Evolutionary conservation across 345 rosid species (phyloP), one percentile per base, ranked within the genome.

Genomic region (Acer negundo): DNA sequence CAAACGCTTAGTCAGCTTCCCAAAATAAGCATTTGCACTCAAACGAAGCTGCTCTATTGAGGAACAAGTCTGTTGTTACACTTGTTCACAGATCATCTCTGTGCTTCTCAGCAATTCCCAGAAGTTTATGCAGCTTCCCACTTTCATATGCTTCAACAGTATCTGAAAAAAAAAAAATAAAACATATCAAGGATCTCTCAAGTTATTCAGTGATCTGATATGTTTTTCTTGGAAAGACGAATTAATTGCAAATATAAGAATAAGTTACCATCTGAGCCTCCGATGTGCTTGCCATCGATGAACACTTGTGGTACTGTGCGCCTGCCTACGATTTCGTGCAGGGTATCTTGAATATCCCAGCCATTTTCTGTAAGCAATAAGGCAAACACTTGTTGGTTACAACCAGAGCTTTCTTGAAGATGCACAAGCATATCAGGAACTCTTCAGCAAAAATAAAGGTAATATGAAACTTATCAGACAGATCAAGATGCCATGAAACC

Each of bases 251-350:
- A 31, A 49, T 47, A 35, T 20, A 53, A 69, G 56, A 73, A 7
- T 19, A 61, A 70, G 81, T 86, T 85, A 92, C 98, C 98, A 46
- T 93, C 99, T 47, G 98, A 93, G 75, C 98, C 98, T 66, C 99
- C 99, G 6, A 95, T 80, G 84, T 94, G 97, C 85, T 93, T 87
- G 35, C 97, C 94, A 35, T 92, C 77, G 3, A 95, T 82, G 87
- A 95, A 95, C 51, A 95, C 98, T 69, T 93, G 99, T 4, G 99
- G 99, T 7, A 95, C 99, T 4, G 98, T 95, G 73, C 91, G 90
- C 84, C 88, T 89, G 11, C 93, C 91, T 31, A 90, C 82, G 24
- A 82, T 85, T 80, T 86, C 87, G 75, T 88, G 77, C 80, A 92
- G 23, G 46, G 97, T 98, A 82, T 79, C 86, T 82, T 95, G 98